Evolutionary conservation across 2,329 filamentous ascomycete genomes (phyloP), one percentile per base, ranked within the genome.

Genomic region (Fusarium austroafricanum): DNA sequence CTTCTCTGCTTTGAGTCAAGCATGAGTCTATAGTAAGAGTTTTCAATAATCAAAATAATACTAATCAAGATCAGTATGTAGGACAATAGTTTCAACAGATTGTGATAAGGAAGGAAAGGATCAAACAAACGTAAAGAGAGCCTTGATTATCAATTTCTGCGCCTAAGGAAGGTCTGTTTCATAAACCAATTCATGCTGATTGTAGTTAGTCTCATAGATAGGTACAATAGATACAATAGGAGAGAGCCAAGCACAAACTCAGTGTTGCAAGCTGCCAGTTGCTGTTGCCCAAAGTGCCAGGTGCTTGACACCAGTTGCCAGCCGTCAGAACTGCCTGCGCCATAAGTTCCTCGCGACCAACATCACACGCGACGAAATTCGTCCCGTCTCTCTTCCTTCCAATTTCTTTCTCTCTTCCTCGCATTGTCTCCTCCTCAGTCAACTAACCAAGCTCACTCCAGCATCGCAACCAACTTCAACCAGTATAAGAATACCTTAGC

Each of bases 291-390:
- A 31, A 45, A n/a, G 39, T 57, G 50, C 47, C 58, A 70, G 63
- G 31, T 65, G 46, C 44, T 56, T 65, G 57, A 64, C 66, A 64
- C 29, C 64, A 53, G 11, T 46, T 33, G 57, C 67, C 71, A 72
- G 56, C 37, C 46, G 40, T 45, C 43, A 18, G 26, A 61, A 47
- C 40, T 40, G 33, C 21, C 35, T 23, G 9, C n/a, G 23, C 51
- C 38, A 56, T 50, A 26, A 46, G 10, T 26, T 21, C 12, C 46
- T 52, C 29, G 29, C 17, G 21, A 29, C 28, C 28, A 20, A 43
- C 28, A 23, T 47, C 20, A 46, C 49, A 50, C 61, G 50, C 52
- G 47, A 68, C 53, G 11, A 31, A 44, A 49, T 47, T 35, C 43
- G 43, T 65, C 56, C 37, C 52, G 14, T 43, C 55, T 35, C 49